phyloP scores from a whole-genome alignment of 2,329 filamentous ascomycete genomes.

The Colletotrichum destructivum region DNA sequence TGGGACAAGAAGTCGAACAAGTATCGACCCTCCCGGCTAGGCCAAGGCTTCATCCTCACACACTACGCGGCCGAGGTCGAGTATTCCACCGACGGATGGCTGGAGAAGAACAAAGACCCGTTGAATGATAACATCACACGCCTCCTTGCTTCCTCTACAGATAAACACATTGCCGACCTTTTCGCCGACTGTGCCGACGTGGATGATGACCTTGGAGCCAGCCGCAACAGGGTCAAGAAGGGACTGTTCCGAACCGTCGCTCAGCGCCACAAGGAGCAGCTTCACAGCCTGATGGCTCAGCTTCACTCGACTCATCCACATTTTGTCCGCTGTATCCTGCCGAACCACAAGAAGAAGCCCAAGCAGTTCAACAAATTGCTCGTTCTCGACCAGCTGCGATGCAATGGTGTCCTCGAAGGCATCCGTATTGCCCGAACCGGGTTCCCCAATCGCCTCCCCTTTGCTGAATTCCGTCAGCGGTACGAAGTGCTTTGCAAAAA shows the following conservation, averaged over 20 bases:
- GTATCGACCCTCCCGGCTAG: conserved; percentile 89
- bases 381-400: conserved; percentile 97
- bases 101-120: conserved; percentile 99
- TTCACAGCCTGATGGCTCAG: conserved; percentile 96
- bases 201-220: conserved; percentile 79
- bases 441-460: conserved; percentile 93
- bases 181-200: conserved; percentile 90
- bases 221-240: conserved; percentile 90
- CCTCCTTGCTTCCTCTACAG: conserved; percentile 84
- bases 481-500: conserved; percentile 94
- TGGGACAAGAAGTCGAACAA: conserved; percentile 98
- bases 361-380: conserved; percentile 93
- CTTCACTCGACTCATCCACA: conserved; percentile 97
- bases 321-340: conserved; percentile 97
- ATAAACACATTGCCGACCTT: conserved; percentile 86
- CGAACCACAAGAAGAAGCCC: conserved; percentile 96
- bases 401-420: conserved; percentile 98
- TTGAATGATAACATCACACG: conserved; percentile 97
- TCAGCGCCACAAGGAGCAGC: conserved; percentile 96
- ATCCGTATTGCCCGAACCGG: conserved; percentile 97
- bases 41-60: conserved; percentile 94
- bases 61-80: conserved; percentile 99
- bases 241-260: conserved; percentile 97
- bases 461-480: conserved; percentile 93
- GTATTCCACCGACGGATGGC: conserved; percentile 94